These are phyloP conservation scores for Cladosporium sp. DNA, from an alignment of 2,329 filamentous ascomycete species.

Conservation along the genomic window DNA sequence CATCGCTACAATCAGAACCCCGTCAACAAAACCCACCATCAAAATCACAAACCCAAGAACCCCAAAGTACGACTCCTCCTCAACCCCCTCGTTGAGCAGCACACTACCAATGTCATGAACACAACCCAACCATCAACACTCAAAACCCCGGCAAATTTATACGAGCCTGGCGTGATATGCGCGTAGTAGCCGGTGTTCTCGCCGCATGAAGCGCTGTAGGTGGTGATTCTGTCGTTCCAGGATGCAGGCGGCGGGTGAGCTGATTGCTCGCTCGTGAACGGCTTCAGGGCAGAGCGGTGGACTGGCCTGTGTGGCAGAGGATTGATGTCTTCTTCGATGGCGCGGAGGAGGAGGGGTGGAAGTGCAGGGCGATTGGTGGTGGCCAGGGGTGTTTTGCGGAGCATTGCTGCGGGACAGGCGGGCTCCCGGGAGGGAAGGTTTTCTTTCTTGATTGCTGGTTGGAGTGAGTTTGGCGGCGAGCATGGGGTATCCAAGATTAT, in stretches of 20 bases:
- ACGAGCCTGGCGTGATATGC: not conserved
- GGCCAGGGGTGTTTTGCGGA: not conserved
- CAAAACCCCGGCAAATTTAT: not conserved
- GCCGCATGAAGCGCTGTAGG: not conserved
- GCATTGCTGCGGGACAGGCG: not conserved
- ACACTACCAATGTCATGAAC: not conserved
- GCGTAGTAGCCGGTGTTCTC: not conserved
- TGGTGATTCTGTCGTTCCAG: constrained; percentile 10
- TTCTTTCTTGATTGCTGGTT: no score
- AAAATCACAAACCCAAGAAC: no score
- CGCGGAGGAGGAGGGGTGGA: constrained; percentile 17
- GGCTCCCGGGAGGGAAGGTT: no score
- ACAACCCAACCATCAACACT: not conserved
- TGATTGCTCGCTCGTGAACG: constrained; percentile 20
- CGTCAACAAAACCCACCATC: not conserved
- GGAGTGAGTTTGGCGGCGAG: no score
- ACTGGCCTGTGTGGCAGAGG: no score
- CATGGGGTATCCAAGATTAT: no score
- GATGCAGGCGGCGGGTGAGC: constrained; percentile 10
- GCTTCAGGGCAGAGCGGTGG: no score
- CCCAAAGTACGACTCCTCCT: not conserved
- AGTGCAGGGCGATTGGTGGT: constrained; percentile 17
- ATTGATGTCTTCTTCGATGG: no score
- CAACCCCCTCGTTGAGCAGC: not conserved
- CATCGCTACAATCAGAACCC: not conserved